phyloP scores from a whole-genome alignment of 2,329 filamentous ascomycete genomes.

The Exutisphaerella laricina region DNA sequence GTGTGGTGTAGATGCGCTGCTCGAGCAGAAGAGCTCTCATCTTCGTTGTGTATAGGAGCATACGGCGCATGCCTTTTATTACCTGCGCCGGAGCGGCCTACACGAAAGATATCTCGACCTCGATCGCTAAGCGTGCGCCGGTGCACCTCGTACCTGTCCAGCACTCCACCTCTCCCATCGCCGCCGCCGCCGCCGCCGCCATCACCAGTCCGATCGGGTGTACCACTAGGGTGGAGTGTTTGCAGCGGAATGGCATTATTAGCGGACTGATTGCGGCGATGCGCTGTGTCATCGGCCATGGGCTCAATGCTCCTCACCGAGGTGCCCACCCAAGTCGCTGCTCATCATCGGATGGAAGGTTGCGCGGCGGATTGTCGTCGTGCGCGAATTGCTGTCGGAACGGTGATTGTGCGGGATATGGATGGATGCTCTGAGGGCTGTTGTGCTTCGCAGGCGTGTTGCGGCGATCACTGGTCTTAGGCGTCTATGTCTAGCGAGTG shows the following conservation, averaged over 20 bases:
- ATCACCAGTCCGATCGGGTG: conserved; percentile 28
- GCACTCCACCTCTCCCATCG: too few species aligned
- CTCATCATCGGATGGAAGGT: conserved; percentile 5
- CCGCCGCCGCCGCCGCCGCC: too few species aligned
- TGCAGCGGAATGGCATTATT: conserved; percentile 64
- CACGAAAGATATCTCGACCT: conserved; percentile 43
- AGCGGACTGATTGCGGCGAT: conserved; percentile 44
- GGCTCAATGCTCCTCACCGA: conserved; percentile 17
- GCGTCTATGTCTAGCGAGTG: too few species aligned
- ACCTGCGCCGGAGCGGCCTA: conserved; percentile 14
- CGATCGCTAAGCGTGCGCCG: conserved; percentile 45
- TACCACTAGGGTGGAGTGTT: conserved; percentile 36
- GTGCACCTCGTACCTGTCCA: conserved; percentile 32
- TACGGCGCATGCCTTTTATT: conserved; percentile 35
- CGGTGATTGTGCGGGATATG: neutral
- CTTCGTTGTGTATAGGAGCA: conserved; percentile 43
- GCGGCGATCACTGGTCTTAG: too few species aligned
- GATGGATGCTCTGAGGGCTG: too few species aligned
- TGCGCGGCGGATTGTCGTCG: too few species aligned
- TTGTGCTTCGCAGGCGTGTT: too few species aligned
- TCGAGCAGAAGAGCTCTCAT: too few species aligned
- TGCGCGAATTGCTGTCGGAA: neutral
- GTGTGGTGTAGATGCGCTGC: conserved; percentile 48
- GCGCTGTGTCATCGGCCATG: conserved; percentile 47
- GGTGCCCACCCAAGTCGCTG: neutral